A percentile compares a stretch with the other conserved stretches of the same genome.
These are phyloP conservation scores for Phialemonium atrogriseum DNA, from an alignment of 2,329 filamentous ascomycete species.

Conservation along the genomic window DNA sequence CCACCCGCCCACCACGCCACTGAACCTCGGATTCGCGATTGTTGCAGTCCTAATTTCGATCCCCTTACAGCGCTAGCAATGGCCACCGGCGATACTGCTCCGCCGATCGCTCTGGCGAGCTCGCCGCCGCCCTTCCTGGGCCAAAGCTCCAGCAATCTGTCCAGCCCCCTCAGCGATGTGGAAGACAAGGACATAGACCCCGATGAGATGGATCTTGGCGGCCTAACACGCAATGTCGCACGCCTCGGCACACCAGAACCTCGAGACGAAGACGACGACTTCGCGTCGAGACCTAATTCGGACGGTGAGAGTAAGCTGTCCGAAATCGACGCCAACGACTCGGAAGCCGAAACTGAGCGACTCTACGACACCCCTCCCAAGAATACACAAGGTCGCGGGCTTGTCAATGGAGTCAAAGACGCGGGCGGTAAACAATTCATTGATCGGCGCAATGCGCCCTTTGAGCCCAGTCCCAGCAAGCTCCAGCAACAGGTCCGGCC, in stretches of 20 bases:
- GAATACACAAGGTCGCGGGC: conserved; percentile 22
- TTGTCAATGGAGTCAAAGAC: conserved; percentile 42
- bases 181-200: conserved; percentile 70
- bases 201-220: conserved; percentile 46
- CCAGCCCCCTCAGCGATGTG: conserved; percentile 88
- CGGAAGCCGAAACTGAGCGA: conserved; percentile 90
- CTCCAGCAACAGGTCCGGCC: conserved; percentile 44
- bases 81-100: conserved; percentile 41
- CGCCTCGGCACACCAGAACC: not conserved
- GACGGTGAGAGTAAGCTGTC: conserved; percentile 40
- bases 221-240: conserved; percentile 8
- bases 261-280: conserved; percentile 13
- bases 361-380: conserved; percentile 80
- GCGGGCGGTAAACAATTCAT: conserved; percentile 50
- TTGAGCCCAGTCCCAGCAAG: conserved; percentile 69
- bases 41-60: no score
- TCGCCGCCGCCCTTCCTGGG: conserved; percentile 40
- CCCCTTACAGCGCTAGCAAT: conserved; percentile 24
- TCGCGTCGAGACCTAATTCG: conserved; percentile 14
- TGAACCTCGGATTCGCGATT: conserved; percentile 7
- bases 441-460: conserved; percentile 35
- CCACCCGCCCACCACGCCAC: conserved; percentile 6
- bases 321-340: conserved; percentile 50
- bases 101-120: conserved; percentile 39
- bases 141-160: conserved; percentile 61